Evolutionary conservation across 768 basidiomycete genomes (phyloP), one percentile per base, ranked within the genome.

Genomic region (Leccinum uliginosum): DNA sequence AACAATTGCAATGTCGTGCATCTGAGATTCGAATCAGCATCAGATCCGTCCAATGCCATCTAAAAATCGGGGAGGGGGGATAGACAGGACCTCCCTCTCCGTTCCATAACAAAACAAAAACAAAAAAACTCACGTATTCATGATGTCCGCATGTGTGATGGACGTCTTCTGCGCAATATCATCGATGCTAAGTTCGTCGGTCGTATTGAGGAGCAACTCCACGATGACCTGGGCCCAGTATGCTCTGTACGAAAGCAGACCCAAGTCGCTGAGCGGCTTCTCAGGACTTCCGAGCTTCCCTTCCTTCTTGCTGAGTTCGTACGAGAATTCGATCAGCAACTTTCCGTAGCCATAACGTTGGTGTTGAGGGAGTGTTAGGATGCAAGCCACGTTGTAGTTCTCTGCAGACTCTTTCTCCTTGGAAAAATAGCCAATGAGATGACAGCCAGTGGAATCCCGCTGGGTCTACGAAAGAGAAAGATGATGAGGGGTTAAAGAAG

Each of bases 391-490:
- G 72, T 99, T 99, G 80, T 98, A 99, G 66, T 86, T 92, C 65
- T 99, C 97, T 26, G 97, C 89, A 3, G 85, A 95, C 73, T 99
- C 97, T 71, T 99, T 99, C 77, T 99, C 97, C 69, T 98, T 98
- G 27, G 94, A 98, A 74, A 99, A 99, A 75, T 98, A 99, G 24
- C 96, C 96, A 62, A 99, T 89, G 62, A 97, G 75, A 71, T 99
- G 97, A 71, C 91, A 93, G 30, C 97, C 97, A 21, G 80, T 75
- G 12, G 90, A 86, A 74, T 99, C 97, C 59, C 93, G 84, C 67
- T 86, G 84, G 50, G 83, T 83, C 91, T 93, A 60, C 51, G 23
- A 45, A 26, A 29, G 38, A 21, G 10, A 43, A 43, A 6, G 6
- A 17, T 43, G 40, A 43, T 43, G 19, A 43, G 40, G 9, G 40